Base-by-base conservation (phyloP, 768 basidiomycete genomes). In the Tylopilus felleus region DNA sequence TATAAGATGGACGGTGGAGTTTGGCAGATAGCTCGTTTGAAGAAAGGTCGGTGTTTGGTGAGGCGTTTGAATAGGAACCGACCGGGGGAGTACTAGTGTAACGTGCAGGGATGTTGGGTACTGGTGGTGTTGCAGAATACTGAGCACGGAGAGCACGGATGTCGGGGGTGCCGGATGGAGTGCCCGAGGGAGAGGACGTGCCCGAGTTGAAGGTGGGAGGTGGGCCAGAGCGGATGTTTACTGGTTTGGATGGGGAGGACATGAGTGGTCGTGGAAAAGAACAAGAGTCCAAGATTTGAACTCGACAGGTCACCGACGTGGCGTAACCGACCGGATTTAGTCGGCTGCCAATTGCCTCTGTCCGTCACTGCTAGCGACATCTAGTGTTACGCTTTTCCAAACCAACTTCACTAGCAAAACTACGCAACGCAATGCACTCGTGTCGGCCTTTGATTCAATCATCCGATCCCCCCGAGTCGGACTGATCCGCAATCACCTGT, bases 131-230 rank as follows among this genome's bases (percentile, higher is more conserved):
- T 47, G 76, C 79, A 7, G 80, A 80, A 60, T 85, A 88, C 53
- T 82, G 82, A 19, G 84, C 83, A 3, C 87, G 81, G n/a, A 89
- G 72, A 14, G 76, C 73, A 31, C 81, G 79, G 53, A 87, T 69
- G 61, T 85, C 82, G 8, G 88, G 85, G 19, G 88, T 86, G 41
- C 84, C 84, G 13, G 74, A 60, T 1, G 77, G 75, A 16, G 77
- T 86, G 44, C 84, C 84, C 14, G 74, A 60, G 1, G 77, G 75
- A 14, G 77, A 75, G 29, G 67, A 57, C 39, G 58, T 22, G 5
- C 19, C 47, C 1, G 70, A 64, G 39, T 59, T 16, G 36, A 49
- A 47, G 22, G 45, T 2, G 22, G 52, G 52, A 16, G 60, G 61
- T 13, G 55, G 33, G 29, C 64, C 35, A 38, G 52, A 65, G 51